Evolutionary conservation across 805 yeast species (phyloP).

Genomic region (Yarrowia sp.): DNA sequence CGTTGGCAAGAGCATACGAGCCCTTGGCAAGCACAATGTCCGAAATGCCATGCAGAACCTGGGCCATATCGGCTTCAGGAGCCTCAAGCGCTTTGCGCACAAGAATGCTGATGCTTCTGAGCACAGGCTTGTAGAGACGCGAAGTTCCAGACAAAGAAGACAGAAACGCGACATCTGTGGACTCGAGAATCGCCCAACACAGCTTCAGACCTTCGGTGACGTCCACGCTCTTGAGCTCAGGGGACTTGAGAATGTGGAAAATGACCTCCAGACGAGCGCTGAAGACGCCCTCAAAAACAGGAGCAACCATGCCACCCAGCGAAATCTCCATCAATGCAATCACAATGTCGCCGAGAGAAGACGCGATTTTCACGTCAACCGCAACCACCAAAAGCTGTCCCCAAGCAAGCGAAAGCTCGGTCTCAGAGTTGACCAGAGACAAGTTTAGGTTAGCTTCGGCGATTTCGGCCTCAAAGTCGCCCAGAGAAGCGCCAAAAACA

Average conservation of each 20-base stretch:
- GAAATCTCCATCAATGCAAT: slow-evolving; percentile 10
- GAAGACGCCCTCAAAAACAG: slow-evolving; percentile 10
- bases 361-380: slow-evolving; percentile 34
- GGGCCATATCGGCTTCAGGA: slow-evolving; percentile 30
- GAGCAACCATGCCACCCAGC: slow-evolving; percentile 13
- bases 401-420: slow-evolving; percentile 68
- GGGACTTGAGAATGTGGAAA: slow-evolving; percentile 15
- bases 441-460: slow-evolving; percentile 58
- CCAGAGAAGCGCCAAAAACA: slow-evolving; percentile 52
- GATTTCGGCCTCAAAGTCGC: slow-evolving; percentile 48
- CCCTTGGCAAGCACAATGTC: slow-evolving; percentile 65
- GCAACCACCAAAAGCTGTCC: slow-evolving; percentile 69
- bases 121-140: slow-evolving; percentile 19
- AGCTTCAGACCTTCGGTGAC: not conserved
- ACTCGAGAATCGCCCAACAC: slow-evolving; percentile 20
- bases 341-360: slow-evolving; percentile 4
- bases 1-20: slow-evolving; percentile 55
- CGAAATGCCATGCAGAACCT: slow-evolving; percentile 46
- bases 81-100: slow-evolving; percentile 3
- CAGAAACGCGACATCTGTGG: slow-evolving; percentile 4
- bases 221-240: not conserved
- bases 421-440: slow-evolving; percentile 64
- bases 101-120: slow-evolving; percentile 7
- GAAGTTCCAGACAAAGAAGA: slow-evolving; percentile 28
- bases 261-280: slow-evolving; percentile 15